Evolutionary conservation across 192 early-diverging fungal genomes (phyloP).

Genomic region (Coemansia sp.): DNA sequence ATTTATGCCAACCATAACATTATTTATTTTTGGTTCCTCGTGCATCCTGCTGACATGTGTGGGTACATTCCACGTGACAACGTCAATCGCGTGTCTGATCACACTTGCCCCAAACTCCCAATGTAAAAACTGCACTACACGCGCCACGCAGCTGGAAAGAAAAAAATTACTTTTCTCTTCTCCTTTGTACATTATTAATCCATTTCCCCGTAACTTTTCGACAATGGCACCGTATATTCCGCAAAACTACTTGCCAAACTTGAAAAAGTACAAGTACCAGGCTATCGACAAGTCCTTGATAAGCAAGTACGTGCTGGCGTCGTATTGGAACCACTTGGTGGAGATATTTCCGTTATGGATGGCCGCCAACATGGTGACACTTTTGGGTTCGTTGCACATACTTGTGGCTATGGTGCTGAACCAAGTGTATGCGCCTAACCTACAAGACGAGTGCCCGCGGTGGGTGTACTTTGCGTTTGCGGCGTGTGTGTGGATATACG

Average conservation of each 20-base stretch:
- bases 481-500: constrained; percentile 82
- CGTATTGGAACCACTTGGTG: constrained; percentile 86
- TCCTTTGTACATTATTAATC: constrained; percentile 1
- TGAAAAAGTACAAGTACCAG: constrained; percentile 83
- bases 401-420: constrained; percentile 68
- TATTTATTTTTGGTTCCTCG: neutral
- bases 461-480: constrained; percentile 82
- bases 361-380: constrained; percentile 89
- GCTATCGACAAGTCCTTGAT: constrained; percentile 80
- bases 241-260: constrained; percentile 60
- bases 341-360: constrained; percentile 82
- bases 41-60: neutral
- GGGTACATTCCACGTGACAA: constrained; percentile 6
- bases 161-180: constrained; percentile 4
- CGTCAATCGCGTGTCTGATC: no score
- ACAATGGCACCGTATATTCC: constrained; percentile 59
- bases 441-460: constrained; percentile 65
- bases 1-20: neutral
- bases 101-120: no score
- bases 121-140: neutral
- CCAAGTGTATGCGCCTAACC: constrained; percentile 70
- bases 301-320: constrained; percentile 70
- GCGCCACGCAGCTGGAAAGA: neutral
- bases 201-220: neutral
- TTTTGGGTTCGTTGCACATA: constrained; percentile 78